These are phyloP conservation scores for Gaeumannomyces sp. DNA, from an alignment of 2,329 filamentous ascomycete species.

Conservation along the genomic window DNA sequence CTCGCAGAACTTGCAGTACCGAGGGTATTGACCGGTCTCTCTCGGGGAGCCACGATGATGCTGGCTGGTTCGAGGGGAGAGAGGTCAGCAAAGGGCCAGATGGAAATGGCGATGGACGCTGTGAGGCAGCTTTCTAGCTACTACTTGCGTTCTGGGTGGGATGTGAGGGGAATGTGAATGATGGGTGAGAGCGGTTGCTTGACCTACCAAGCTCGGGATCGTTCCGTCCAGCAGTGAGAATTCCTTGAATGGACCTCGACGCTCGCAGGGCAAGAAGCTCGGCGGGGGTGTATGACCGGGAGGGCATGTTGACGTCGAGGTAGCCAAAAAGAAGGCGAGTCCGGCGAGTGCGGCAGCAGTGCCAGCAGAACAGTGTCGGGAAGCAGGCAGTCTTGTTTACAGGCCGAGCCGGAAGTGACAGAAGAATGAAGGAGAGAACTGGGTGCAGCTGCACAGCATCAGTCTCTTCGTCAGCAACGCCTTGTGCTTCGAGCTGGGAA, in stretches of 20 bases:
- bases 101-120: background rate
- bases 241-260: background rate
- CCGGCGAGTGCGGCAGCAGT: constrained; percentile 10
- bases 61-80: background rate
- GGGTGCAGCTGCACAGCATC: constrained; percentile 12
- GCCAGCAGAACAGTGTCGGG: constrained; percentile 15
- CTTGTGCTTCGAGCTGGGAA: constrained; percentile 16
- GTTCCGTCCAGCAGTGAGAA: constrained; percentile 12
- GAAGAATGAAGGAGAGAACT: constrained; percentile 15
- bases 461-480: constrained; percentile 14
- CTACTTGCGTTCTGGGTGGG: background rate
- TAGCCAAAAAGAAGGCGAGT: constrained; percentile 16
- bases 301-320: constrained; percentile 14
- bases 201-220: constrained; percentile 13
- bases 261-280: constrained; percentile 17
- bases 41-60: background rate
- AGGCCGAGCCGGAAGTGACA: constrained; percentile 11
- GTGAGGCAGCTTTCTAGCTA: too few relatives aligned
- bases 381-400: background rate
- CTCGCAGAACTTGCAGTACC: constrained; percentile 4
- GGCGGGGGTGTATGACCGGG: constrained; percentile 13
- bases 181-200: background rate
- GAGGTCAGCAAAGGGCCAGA: background rate
- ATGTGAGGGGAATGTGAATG: background rate
- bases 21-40: constrained; percentile 1